phyloP scores from a whole-genome alignment of 1,284 basidiomycete genomes.

The Phenoliferia sp. region DNA sequence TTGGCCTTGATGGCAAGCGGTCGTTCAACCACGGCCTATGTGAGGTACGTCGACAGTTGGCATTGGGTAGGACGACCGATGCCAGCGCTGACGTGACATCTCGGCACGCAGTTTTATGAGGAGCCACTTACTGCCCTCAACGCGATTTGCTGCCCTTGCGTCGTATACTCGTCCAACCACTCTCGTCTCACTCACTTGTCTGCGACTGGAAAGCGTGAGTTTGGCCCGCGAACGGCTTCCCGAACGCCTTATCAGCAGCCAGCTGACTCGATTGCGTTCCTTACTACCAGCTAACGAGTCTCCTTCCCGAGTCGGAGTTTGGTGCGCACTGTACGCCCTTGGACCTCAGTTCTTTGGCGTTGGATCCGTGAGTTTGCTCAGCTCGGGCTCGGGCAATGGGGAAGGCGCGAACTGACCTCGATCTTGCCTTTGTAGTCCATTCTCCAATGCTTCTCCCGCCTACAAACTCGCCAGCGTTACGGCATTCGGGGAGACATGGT shows the following conservation, averaged over 20 bases:
- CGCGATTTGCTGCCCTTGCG: slow-evolving; percentile 24
- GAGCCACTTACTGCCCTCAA: background rate
- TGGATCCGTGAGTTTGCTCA: slow-evolving; percentile 8
- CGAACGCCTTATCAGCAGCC: background rate
- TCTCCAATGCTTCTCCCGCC: slow-evolving; percentile 18
- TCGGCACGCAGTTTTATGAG: slow-evolving; percentile 8
- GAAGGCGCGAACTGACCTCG: background rate
- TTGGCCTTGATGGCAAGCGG: slow-evolving; percentile 26
- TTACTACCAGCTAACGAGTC: slow-evolving; percentile 10
- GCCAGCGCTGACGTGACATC: background rate
- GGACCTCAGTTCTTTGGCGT: slow-evolving; percentile 22
- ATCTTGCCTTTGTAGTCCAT: background rate
- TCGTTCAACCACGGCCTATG: slow-evolving; percentile 13
- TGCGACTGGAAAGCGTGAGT: slow-evolving; percentile 19
- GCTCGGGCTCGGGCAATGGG: background rate
- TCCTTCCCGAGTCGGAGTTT: slow-evolving; percentile 15
- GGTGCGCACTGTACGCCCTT: slow-evolving; percentile 25
- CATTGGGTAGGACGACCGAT: background rate
- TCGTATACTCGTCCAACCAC: slow-evolving; percentile 20
- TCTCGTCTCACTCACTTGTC: slow-evolving; percentile 8
- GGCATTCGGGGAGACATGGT: slow-evolving; percentile 23
- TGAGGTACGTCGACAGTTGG: background rate
- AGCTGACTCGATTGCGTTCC: background rate
- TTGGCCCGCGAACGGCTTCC: background rate
- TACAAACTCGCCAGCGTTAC: slow-evolving; percentile 25